These are phyloP conservation scores for Ophiosphaerella narmari DNA, from an alignment of 2,329 filamentous ascomycete species.

Conservation along the genomic window DNA sequence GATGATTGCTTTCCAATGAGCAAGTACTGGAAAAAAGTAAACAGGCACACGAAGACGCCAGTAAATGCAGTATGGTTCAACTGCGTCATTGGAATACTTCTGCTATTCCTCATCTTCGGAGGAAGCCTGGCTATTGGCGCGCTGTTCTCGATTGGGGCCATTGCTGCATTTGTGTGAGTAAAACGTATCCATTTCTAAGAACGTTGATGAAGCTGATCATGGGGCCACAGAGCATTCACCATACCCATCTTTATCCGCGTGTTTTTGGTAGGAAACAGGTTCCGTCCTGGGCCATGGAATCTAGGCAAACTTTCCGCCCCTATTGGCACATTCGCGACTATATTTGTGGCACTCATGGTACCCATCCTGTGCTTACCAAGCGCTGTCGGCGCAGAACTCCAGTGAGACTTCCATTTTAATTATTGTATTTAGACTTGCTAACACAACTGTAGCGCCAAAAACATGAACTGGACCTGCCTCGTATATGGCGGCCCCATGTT, in stretches of 20 bases:
- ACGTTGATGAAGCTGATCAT: background rate
- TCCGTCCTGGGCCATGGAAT: conserved; percentile 71
- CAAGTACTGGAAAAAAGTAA: conserved; percentile 63
- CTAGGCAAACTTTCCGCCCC: conserved; percentile 63
- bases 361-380: conserved; percentile 70
- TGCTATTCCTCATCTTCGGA: conserved; percentile 68
- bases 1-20: conserved; percentile 71
- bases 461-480: conserved; percentile 72
- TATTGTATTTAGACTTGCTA: conserved; percentile 5
- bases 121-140: conserved; percentile 67
- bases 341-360: conserved; percentile 69
- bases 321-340: conserved; percentile 61
- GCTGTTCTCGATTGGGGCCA: conserved; percentile 71
- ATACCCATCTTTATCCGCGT: conserved; percentile 64
- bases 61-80: conserved; percentile 75
- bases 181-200: background rate
- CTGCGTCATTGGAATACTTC: conserved; percentile 61
- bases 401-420: conserved; percentile 37
- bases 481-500: conserved; percentile 70
- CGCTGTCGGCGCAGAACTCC: conserved; percentile 60
- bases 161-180: conserved; percentile 64
- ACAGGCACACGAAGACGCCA: conserved; percentile 65
- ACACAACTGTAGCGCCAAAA: conserved; percentile 42
- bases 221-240: conserved; percentile 51
- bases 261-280: conserved; percentile 65